Evolutionary conservation across 805 yeast genomes (phyloP), one percentile per base, ranked within the genome.

Genomic region (Candida adriatica): DNA sequence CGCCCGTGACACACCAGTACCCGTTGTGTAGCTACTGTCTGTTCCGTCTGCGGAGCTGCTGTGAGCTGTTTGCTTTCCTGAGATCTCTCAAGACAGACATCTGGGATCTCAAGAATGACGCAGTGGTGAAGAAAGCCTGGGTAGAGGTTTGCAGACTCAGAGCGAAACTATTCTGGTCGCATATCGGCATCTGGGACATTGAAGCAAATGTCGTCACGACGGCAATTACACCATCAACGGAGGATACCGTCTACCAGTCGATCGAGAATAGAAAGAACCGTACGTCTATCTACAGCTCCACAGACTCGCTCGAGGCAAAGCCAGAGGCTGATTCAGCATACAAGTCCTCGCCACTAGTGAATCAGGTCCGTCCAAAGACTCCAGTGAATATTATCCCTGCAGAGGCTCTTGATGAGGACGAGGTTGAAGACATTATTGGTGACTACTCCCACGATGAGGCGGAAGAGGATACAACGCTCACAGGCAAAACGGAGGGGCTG

Each of bases 1-100:
- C 55, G 13, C 45, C 58, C 9, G 62, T 61, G 38, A 51, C 61
- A 4, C 49, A 56, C 38, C 63, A 59, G 29, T 80, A 80, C 48
- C 82, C 94, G 11, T 62, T 88, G 20, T 90, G 96, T 53, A 78
- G 79, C 38, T 78, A 75, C 46, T 90, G 97, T 58, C 66, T 92
- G 27, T 65, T 77, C 33, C 78, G 85, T 49, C 66, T 87, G 30
- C 72, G 97, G 48, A 75, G 83, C 36, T 72, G 81, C 2, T 85
- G 96, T 55, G 95, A 88, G 37, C 70, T 85, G 38, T 75, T 85
- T 49, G 82, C 87, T 24, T 79, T 80, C 45, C 55, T 90, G 42
- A 69, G 94, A 45, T 66, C 79, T 16, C 59, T 88, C 24, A 65
- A 68, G 37, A 61, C 56, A 4, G 61, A 66, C 29, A 64, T 79